Evolutionary conservation across 768 basidiomycete species (phyloP), one percentile per base, ranked within the genome.

Genomic region (Leccinum pellstonianum): DNA sequence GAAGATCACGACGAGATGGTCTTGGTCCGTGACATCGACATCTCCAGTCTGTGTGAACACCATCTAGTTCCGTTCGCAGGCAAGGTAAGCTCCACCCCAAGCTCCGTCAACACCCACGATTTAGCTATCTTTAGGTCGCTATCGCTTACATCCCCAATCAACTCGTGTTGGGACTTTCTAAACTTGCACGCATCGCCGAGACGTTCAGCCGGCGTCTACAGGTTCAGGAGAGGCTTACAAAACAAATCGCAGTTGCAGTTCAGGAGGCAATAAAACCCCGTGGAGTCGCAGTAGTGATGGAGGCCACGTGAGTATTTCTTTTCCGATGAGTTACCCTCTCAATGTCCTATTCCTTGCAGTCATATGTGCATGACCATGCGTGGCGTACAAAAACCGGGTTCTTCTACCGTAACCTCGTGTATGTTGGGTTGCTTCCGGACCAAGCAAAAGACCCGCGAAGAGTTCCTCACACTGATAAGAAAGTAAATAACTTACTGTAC

Each of bases 1-100:
- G 97, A 99, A 75, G 94, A 99, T 76, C 97, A 99, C 78, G 97
- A 98, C 68, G 97, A 99, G 76, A 96, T 99, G 94, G 97, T 99
- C 46, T 85, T 99, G 60, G 96, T 99, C 57, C 86, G 91, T 60
- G 95, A 99, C 72, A 98, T 99, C 68, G 93, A 97, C 72, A 88
- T 99, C 60, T 97, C 93, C 50, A 96, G 93, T 71, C 78, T 99
- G 60, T 99, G 97, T 76, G 97, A 99, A 79, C 97, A 99, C 72
- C 97, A 99, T 74, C 82, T 99, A 62, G 95, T 98, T 31, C 97
- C 97, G 19, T 98, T 98, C 78, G 94, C 90, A 33, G 97, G 96
- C 66, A 97, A 97, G 80, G 96, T 93, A 65, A 60, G 88, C 74
- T 47, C 15, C 58, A 7, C 52, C 35, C 54, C 46, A 52, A 61